A percentile compares a stretch with the other conserved stretches of the same genome.
Evolutionary conservation across 768 basidiomycete genomes (phyloP).

Genomic region (Termitomyces sp.): DNA sequence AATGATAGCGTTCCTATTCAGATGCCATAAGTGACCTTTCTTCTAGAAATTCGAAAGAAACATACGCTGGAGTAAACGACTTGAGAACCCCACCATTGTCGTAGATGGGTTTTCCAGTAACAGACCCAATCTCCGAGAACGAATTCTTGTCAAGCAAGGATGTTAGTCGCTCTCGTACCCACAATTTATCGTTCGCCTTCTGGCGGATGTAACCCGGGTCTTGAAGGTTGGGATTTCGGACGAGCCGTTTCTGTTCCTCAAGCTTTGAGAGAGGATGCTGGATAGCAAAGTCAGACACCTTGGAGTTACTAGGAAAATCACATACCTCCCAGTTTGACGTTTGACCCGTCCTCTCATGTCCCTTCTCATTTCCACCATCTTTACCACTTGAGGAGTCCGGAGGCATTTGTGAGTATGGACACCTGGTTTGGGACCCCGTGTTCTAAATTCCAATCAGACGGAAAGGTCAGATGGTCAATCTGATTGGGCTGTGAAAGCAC

Average conservation of each 20-base stretch:
- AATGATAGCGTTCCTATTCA: slow-evolving; percentile 28
- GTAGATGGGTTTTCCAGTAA: slow-evolving; percentile 28
- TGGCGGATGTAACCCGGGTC: slow-evolving; percentile 35
- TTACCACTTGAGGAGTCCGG: slow-evolving; percentile 4
- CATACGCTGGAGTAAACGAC: slow-evolving; percentile 32
- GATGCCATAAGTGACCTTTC: not conserved
- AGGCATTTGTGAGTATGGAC: slow-evolving; percentile 24
- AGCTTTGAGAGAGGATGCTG: slow-evolving; percentile 26
- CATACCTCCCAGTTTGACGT: slow-evolving; percentile 27
- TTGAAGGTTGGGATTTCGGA: slow-evolving; percentile 25
- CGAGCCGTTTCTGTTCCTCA: slow-evolving; percentile 24
- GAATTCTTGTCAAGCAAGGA: slow-evolving; percentile 26
- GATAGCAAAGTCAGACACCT: not conserved
- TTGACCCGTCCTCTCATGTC: slow-evolving; percentile 11
- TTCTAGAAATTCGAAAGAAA: not conserved
- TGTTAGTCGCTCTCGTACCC: slow-evolving; percentile 34
- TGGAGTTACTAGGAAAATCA: not conserved
- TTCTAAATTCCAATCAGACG: not conserved
- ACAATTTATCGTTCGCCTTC: slow-evolving; percentile 31
- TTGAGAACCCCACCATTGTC: slow-evolving; percentile 23
- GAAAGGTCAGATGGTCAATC: not conserved
- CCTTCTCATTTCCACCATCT: not conserved
- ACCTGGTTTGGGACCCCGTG: not conserved
- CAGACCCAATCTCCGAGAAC: slow-evolving; percentile 30
- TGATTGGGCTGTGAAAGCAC: slow-evolving; percentile 26